phyloP scores from a whole-genome alignment of 768 basidiomycete genomes.

The Pleurotus eryngii region DNA sequence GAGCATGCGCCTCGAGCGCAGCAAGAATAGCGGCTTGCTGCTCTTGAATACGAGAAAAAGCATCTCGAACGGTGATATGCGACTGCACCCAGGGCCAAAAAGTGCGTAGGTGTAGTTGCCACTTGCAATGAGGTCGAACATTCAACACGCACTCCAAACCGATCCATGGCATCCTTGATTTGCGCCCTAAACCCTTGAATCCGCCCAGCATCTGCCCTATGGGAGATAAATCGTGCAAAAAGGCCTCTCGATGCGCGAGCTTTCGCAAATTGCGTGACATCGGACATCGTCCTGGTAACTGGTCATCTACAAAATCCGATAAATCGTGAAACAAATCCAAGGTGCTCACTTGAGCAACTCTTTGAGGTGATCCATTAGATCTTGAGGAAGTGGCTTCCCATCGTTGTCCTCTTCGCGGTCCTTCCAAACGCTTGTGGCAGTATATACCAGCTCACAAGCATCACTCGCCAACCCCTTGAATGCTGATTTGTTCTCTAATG shows the following conservation, averaged over 20 bases:
- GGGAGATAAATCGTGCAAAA: slow-evolving; percentile 12
- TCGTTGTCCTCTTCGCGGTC: slow-evolving; percentile 12
- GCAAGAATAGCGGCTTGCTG: slow-evolving; percentile 5
- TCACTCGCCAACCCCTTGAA: slow-evolving; percentile 21
- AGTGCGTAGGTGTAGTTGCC: not conserved
- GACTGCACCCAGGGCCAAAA: slow-evolving; percentile 16
- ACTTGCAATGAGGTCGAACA: not conserved
- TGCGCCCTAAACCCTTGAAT: slow-evolving; percentile 16
- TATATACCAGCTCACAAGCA: slow-evolving; percentile 20
- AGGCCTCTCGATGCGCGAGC: slow-evolving; percentile 11
- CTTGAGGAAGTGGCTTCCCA: slow-evolving; percentile 9
- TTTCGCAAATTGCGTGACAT: slow-evolving; percentile 15
- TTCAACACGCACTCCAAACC: slow-evolving; percentile 19
- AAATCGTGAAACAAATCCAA: not conserved
- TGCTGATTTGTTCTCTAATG: slow-evolving; percentile 16
- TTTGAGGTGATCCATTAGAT: slow-evolving; percentile 13
- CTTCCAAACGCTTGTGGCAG: slow-evolving; percentile 15
- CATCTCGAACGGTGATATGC: slow-evolving; percentile 20
- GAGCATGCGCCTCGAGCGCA: not conserved
- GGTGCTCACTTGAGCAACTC: slow-evolving; percentile 15
- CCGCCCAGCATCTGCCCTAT: slow-evolving; percentile 12
- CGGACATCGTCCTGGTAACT: slow-evolving; percentile 14
- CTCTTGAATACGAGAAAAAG: slow-evolving; percentile 14
- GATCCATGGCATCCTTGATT: slow-evolving; percentile 20
- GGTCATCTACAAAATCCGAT: not conserved